A percentile compares a stretch with the other conserved stretches of the same genome.
These are phyloP conservation scores for Phytophthora foliorum DNA, from an alignment of 352 stramenopile species.

Conservation along the genomic window DNA sequence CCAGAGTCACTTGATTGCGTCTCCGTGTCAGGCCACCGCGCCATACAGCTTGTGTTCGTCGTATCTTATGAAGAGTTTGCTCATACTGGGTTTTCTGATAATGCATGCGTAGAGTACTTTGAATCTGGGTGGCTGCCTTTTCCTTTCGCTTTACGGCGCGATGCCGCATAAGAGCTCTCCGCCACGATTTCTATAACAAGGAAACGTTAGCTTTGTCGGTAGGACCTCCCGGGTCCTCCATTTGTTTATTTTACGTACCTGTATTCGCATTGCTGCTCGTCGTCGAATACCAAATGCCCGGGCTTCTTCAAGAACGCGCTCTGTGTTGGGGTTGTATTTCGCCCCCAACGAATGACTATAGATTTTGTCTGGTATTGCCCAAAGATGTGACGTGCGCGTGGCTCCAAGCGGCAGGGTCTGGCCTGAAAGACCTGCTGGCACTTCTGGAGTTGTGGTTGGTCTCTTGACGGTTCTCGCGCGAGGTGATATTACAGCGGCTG, in stretches of 20 bases:
- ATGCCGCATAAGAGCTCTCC: slow-evolving; percentile 25
- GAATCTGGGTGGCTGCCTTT: slow-evolving; percentile 36
- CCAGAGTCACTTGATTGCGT: slow-evolving; percentile 14
- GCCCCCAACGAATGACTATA: slow-evolving; percentile 56
- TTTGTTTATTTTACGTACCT: slow-evolving; percentile 49
- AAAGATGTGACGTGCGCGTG: slow-evolving; percentile 55
- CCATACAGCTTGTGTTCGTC: slow-evolving; percentile 43
- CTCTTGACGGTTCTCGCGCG: slow-evolving; percentile 48
- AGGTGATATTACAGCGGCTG: slow-evolving; percentile 38
- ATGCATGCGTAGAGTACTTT: slow-evolving; percentile 40
- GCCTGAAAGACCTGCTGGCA: slow-evolving; percentile 42
- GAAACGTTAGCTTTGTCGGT: background rate
- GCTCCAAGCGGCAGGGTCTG: slow-evolving; percentile 55
- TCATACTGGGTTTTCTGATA: slow-evolving; percentile 35
- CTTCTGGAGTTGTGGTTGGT: slow-evolving; percentile 50
- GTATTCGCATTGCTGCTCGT: slow-evolving; percentile 61
- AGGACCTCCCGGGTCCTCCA: background rate
- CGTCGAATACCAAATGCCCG: slow-evolving; percentile 52
- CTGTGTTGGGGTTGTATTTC: slow-evolving; percentile 64
- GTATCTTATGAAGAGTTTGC: slow-evolving; percentile 22
- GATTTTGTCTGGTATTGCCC: slow-evolving; percentile 48
- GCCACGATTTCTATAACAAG: slow-evolving; percentile 34
- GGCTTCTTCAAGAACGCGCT: slow-evolving; percentile 55
- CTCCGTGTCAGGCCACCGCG: slow-evolving; percentile 31
- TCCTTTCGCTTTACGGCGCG: slow-evolving; percentile 24